Evolutionary conservation across 768 basidiomycete genomes (phyloP).

Genomic region (Termitomyces sp.): DNA sequence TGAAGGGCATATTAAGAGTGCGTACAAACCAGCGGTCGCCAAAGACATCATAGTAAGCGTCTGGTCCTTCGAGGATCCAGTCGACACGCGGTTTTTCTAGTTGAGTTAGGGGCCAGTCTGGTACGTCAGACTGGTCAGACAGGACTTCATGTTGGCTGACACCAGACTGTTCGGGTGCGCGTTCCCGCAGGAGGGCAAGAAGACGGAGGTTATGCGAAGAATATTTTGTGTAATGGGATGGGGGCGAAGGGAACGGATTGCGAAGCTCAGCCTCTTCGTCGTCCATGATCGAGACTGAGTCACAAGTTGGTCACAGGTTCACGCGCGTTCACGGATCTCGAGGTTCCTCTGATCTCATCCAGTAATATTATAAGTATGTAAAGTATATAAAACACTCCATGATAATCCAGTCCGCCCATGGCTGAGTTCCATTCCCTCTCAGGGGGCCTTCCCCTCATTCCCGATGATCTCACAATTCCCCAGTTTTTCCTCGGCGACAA

Average conservation of each 20-base stretch:
- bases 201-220: slow-evolving; percentile 72
- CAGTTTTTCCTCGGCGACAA: slow-evolving; percentile 62
- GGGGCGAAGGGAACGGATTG: slow-evolving; percentile 89
- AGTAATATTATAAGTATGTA: too few species aligned
- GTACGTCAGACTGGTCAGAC: slow-evolving; percentile 69
- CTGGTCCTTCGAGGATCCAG: slow-evolving; percentile 85
- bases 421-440: slow-evolving; percentile 32
- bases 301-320: neutral
- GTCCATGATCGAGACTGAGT: slow-evolving; percentile 42
- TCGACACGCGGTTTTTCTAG: slow-evolving; percentile 87
- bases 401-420: slow-evolving; percentile 20
- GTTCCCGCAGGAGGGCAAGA: slow-evolving; percentile 59
- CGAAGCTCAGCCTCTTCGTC: slow-evolving; percentile 76
- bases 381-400: neutral
- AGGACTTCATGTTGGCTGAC: slow-evolving; percentile 62
- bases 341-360: neutral
- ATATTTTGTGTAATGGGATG: slow-evolving; percentile 80
- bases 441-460: slow-evolving; percentile 42
- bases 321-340: neutral
- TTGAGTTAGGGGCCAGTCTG: slow-evolving; percentile 72
- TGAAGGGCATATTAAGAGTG: slow-evolving; percentile 17
- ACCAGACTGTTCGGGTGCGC: slow-evolving; percentile 41
- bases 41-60: slow-evolving; percentile 71
- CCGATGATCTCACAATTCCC: slow-evolving; percentile 62
- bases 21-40: slow-evolving; percentile 91